Base-by-base conservation (phyloP, 495 filamentous ascomycete genomes). In the Lasiosphaeria miniovina region DNA sequence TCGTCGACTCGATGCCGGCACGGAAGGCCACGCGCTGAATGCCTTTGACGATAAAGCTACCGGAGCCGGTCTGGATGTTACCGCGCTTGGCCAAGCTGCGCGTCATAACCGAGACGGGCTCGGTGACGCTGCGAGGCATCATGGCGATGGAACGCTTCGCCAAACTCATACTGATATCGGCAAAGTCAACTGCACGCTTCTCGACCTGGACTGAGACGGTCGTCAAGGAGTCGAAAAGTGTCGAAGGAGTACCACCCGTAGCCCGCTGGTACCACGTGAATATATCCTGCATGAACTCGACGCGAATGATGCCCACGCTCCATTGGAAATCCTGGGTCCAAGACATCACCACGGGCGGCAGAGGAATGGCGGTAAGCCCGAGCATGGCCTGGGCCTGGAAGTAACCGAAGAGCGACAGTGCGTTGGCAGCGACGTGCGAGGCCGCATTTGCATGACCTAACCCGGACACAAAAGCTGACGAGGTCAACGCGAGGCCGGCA, bases 321-420 rank as follows among this genome's bases (percentile, higher is more conserved):
- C 94, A 98, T 74, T 96, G 89, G 81, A 98, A 98, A 72, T 98
- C 95, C 78, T 98, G 93, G 4, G 94, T 97, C 94, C 94, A 98
- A 0, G 93, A 82, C 71, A 88, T 84, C 49, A 96, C 94, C 58
- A 97, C 88, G 0, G 94, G 94, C 4, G 94, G 94, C 59, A 97
- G 83, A 34, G 80, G 80, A 33, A 97, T 86, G 8, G 88, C 82
- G 32, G 84, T 88, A 80, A 97, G 88, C 41, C 93, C 94, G 64
- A 96, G 79, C 73, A 98, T 93, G 9, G 94, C 93, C 73, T 97
- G 94, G n/a, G 90, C 86, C 69, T 98, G 94, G 83, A 98, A 96
- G 74, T 93, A 98, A 51, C 90, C 86, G 68, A 98, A 98, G 14
- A 98, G 83, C 34, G 93, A 96, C 35, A 98, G 80, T 7, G 94